Conservation (phyloP, 768 basidiomycete genomes). For the Agaricus sinodeliciosus region DNA sequence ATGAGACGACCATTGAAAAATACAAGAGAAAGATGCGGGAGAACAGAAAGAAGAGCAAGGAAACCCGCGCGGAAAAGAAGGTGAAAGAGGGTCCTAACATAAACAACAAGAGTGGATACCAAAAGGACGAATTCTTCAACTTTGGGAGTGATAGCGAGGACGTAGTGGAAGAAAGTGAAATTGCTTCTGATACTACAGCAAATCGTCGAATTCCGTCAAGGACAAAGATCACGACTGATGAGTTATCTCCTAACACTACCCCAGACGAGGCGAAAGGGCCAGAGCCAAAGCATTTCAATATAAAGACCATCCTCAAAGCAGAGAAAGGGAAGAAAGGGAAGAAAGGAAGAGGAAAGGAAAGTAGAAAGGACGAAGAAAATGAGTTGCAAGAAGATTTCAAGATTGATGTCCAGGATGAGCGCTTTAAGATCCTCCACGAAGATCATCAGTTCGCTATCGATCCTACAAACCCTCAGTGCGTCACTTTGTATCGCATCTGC, state of each 20-base stretch:
- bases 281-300: constrained; percentile 78
- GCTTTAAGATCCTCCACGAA: constrained; percentile 85
- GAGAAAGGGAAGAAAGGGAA: constrained; percentile 64
- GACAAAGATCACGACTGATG: constrained; percentile 50
- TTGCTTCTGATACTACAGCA: constrained; percentile 13
- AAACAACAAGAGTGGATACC: constrained; percentile 16
- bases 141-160: constrained; percentile 36
- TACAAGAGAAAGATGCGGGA: constrained; percentile 90
- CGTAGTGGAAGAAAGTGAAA: constrained; percentile 12
- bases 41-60: constrained; percentile 78
- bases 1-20: constrained; percentile 85
- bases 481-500: constrained; percentile 12
- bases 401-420: constrained; percentile 80
- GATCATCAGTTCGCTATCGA: constrained; percentile 93
- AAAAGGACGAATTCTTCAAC: constrained; percentile 76
- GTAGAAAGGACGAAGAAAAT: constrained; percentile 35
- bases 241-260: constrained; percentile 56
- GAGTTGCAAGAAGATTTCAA: constrained; percentile 78
- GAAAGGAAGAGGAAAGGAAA: constrained; percentile 32
- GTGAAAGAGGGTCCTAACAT: constrained; percentile 11
- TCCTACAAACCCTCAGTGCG: constrained; percentile 91
- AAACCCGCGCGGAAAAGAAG: constrained; percentile 41
- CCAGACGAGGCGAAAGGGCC: constrained; percentile 41
- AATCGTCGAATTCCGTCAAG: constrained; percentile 16
- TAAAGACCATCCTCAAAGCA: constrained; percentile 81